A percentile compares a stretch with the other conserved stretches of the same genome.
Conservation (phyloP, 2,329 filamentous ascomycete species). For the Fusarium sambucinum region DNA sequence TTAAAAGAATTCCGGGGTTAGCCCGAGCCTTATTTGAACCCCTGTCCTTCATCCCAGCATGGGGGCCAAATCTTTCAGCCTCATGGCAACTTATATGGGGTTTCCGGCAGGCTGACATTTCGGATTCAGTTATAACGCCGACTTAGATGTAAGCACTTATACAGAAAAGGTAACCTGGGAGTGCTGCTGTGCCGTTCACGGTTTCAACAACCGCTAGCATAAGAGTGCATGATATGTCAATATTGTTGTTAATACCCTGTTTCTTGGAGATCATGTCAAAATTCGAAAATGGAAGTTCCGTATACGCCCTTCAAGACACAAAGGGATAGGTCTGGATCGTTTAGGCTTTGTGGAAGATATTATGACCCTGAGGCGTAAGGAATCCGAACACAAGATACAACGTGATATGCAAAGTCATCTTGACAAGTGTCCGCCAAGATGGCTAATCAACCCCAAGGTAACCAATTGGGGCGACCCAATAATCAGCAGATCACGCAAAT, state of each 20-base stretch:
- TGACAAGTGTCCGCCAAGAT: too few species aligned
- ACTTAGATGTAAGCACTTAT: conserved; percentile 2
- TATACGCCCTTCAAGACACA: too few species aligned
- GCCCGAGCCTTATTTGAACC: neutral
- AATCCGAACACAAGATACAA: too few species aligned
- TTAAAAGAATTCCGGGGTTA: neutral
- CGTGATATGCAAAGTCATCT: too few species aligned
- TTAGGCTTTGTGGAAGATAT: too few species aligned
- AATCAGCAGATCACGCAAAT: too few species aligned
- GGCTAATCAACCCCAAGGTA: too few species aligned
- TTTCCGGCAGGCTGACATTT: neutral
- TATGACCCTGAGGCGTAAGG: too few species aligned
- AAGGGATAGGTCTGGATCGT: neutral
- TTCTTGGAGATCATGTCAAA: neutral
- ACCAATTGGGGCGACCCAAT: too few species aligned
- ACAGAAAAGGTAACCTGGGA: neutral
- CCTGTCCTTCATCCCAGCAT: neutral
- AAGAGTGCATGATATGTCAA: neutral
- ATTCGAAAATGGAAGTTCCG: neutral
- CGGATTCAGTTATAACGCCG: neutral
- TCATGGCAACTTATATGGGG: neutral
- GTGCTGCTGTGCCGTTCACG: neutral
- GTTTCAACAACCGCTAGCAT: neutral
- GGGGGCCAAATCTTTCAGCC: conserved; percentile 2
- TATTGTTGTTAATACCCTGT: neutral